Conservation (phyloP, 1,139 yeast species). For the Magnusiomyces tetraspermus region DNA sequence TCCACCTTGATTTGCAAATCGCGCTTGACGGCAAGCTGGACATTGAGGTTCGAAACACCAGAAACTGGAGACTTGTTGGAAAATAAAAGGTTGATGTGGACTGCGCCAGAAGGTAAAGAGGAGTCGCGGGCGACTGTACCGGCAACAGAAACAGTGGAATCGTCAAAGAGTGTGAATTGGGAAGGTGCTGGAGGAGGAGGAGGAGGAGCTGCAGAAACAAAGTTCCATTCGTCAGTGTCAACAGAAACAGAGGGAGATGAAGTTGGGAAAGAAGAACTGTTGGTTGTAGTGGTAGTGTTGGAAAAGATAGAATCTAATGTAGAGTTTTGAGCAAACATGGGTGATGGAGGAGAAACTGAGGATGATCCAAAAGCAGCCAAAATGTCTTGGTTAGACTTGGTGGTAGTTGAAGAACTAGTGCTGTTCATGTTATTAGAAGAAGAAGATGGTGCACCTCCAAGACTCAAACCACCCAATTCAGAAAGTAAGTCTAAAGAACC, state of each 20-base stretch:
- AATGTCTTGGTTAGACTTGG: not conserved
- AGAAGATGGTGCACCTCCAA: constrained; percentile 27
- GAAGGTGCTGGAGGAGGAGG: not conserved
- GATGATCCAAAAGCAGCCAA: not conserved
- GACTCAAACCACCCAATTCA: constrained; percentile 56
- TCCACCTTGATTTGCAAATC: constrained; percentile 52
- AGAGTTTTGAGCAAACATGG: not conserved
- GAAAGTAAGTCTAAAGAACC: constrained; percentile 51
- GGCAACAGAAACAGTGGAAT: constrained; percentile 1
- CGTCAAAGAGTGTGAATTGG: not conserved
- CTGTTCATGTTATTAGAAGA: too few relatives aligned
- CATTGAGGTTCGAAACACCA: constrained; percentile 44
- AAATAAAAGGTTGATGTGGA: constrained; percentile 38
- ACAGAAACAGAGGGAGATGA: not conserved
- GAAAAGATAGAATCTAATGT: not conserved
- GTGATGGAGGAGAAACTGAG: not conserved
- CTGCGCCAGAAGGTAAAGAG: not conserved
- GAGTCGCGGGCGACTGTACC: constrained; percentile 1
- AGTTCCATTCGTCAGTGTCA: constrained; percentile 2
- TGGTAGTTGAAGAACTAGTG: not conserved
- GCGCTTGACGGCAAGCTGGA: constrained; percentile 79
- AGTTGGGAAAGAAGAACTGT: not conserved
- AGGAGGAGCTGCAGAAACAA: constrained; percentile 5
- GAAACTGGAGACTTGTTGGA: constrained; percentile 37
- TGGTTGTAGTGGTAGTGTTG: not conserved